Percentiles rank a stretch among this genome's conserved stretches.
These are phyloP conservation scores for Claviceps cyperi DNA, from an alignment of 2,329 filamentous ascomycete species.

Conservation along the genomic window DNA sequence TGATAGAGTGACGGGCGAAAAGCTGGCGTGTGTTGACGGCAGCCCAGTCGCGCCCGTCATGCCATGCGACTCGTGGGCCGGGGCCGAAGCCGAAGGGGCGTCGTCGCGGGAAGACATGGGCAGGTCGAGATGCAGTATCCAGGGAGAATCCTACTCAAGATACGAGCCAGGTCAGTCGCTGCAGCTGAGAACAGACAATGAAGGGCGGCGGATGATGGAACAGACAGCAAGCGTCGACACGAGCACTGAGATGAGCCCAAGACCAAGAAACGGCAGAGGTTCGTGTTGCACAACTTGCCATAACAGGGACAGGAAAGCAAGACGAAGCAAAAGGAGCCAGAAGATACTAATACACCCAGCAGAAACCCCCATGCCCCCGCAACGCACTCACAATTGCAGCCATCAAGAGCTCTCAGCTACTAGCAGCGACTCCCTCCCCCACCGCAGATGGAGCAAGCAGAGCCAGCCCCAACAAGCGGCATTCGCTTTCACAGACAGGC, in stretches of 20 bases:
- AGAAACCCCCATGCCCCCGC: neutral
- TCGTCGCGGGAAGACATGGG: slow-evolving; percentile 26
- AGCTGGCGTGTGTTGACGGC: slow-evolving; percentile 70
- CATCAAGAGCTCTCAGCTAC: slow-evolving; percentile 16
- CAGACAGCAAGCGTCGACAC: neutral
- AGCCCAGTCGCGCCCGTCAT: slow-evolving; percentile 24
- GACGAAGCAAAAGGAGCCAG: neutral
- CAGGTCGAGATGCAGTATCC: slow-evolving; percentile 32
- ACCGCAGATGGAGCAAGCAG: neutral
- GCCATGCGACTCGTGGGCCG: slow-evolving; percentile 17
- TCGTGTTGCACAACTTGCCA: too few species aligned
- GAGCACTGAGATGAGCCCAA: neutral
- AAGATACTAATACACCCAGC: neutral
- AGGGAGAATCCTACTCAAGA: slow-evolving; percentile 26
- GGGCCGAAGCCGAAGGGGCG: slow-evolving; percentile 18
- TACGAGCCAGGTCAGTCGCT: neutral
- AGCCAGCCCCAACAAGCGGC: neutral
- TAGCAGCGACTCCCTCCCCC: neutral
- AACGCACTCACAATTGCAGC: slow-evolving; percentile 20
- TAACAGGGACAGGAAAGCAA: neutral
- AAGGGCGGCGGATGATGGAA: neutral
- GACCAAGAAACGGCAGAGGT: too few species aligned
- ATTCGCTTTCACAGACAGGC: neutral
- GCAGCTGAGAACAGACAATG: too few species aligned
- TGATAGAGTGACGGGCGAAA: slow-evolving; percentile 70